A percentile compares a stretch with the other conserved stretches of the same genome.
These are phyloP conservation scores for Jimgerdemannia lactiflua DNA, from an alignment of 192 early-diverging fungal genomes.

Conservation along the genomic window DNA sequence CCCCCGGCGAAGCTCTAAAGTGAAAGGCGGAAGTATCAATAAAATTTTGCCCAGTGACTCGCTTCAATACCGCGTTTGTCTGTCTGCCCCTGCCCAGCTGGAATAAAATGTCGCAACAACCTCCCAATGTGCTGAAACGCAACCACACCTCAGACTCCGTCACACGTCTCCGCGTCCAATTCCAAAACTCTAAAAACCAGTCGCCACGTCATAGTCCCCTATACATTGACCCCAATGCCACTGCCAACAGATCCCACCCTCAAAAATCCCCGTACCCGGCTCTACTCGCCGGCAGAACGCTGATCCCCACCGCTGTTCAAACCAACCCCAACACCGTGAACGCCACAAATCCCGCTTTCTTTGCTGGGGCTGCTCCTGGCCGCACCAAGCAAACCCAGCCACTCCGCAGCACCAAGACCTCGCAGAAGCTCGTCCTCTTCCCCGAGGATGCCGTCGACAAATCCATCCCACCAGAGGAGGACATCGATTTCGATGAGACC, in stretches of 20 bases:
- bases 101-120: not conserved
- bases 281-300: not conserved
- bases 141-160: not conserved
- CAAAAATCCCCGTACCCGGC: not conserved
- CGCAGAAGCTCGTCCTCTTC: slow-evolving; percentile 86
- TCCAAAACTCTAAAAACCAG: not conserved
- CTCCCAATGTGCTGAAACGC: not conserved
- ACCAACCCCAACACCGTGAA: not conserved
- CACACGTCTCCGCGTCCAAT: not conserved
- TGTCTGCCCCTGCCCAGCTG: no score
- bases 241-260: not conserved
- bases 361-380: not conserved
- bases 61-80: no score
- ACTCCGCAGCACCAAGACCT: slow-evolving; percentile 82
- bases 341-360: not conserved
- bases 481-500: slow-evolving; percentile 18
- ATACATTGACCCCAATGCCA: not conserved
- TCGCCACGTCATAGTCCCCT: no score
- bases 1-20: slow-evolving; percentile 12
- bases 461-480: slow-evolving; percentile 8
- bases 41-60: no score
- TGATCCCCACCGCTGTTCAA: not conserved
- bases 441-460: slow-evolving; percentile 42
- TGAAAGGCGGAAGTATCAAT: no score
- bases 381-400: slow-evolving; percentile 48